A percentile compares a stretch with the other conserved stretches of the same genome.
phyloP scores from a whole-genome alignment of 225 moss, liverwort and hornwort genomes.

The Pseudoscleropodium purum region DNA sequence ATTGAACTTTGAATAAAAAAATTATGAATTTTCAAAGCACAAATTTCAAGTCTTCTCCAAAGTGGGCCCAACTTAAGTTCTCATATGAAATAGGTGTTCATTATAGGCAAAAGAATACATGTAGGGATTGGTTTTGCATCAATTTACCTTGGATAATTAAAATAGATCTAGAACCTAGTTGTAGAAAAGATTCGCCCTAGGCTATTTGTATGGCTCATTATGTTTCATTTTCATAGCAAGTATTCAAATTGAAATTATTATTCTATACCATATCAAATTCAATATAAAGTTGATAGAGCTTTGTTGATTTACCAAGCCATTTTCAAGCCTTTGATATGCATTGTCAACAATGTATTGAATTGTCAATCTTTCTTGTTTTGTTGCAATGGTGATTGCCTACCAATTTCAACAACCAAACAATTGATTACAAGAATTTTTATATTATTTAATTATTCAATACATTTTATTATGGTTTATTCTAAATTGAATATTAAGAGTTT shows the following conservation, averaged over 20 bases:
- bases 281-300: not conserved
- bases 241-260: not conserved
- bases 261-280: not conserved
- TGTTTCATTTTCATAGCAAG: not conserved
- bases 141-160: not conserved
- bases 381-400: conserved; percentile 54
- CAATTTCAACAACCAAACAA: not conserved
- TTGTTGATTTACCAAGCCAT: conserved; percentile 30
- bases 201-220: not conserved
- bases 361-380: conserved; percentile 48
- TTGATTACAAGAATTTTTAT: not conserved
- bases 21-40: not conserved
- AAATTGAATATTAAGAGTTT: not conserved
- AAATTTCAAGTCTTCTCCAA: too few species aligned
- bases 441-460: not conserved
- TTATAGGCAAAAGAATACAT: not conserved
- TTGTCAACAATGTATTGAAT: conserved; percentile 18
- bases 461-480: accelerated
- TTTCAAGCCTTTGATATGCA: conserved; percentile 38
- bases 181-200: not conserved
- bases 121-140: not conserved
- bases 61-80: not conserved
- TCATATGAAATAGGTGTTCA: not conserved
- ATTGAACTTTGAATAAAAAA: not conserved
- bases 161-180: not conserved